These are phyloP conservation scores for Aspergillus sp. DNA, from an alignment of 2,329 filamentous ascomycete species.

Conservation along the genomic window DNA sequence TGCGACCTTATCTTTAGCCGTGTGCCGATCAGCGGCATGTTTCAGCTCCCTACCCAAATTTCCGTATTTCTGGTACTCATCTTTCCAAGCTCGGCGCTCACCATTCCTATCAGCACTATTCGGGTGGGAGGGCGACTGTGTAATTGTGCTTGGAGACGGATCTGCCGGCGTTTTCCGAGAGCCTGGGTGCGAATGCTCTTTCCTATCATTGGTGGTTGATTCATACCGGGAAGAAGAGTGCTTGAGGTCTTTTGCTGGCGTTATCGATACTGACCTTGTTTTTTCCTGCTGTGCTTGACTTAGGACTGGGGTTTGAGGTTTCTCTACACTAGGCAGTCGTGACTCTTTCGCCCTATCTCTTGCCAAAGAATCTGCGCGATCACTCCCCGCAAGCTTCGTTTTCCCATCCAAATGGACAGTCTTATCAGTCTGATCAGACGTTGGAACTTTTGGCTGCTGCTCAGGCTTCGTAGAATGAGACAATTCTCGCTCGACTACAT, in stretches of 20 bases:
- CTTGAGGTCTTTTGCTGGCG: conserved; percentile 46
- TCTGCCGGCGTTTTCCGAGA: conserved; percentile 31
- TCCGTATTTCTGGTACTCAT: conserved; percentile 43
- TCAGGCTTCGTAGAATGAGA: conserved; percentile 19
- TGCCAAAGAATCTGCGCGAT: conserved; percentile 26
- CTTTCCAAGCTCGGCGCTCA: conserved; percentile 44
- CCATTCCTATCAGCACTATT: conserved; percentile 29
- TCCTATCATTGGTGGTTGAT: conserved; percentile 40
- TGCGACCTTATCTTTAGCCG: conserved; percentile 30
- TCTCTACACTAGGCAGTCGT: conserved; percentile 31
- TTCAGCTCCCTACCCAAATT: conserved; percentile 48
- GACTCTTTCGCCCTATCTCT: conserved; percentile 37
- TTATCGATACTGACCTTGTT: conserved; percentile 32
- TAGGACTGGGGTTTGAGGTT: conserved; percentile 39
- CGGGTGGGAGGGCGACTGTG: conserved; percentile 29
- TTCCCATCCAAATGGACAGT: conserved; percentile 15
- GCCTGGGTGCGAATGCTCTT: conserved; percentile 34
- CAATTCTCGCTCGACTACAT: conserved; percentile 22
- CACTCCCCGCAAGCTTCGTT: conserved; percentile 23
- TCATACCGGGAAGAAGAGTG: conserved; percentile 39
- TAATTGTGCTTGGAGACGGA: conserved; percentile 21
- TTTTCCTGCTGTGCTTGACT: conserved; percentile 28
- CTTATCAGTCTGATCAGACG: conserved; percentile 20
- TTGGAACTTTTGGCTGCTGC: conserved; percentile 14
- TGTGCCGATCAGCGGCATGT: conserved; percentile 42